Evolutionary conservation across 805 yeast species (phyloP).

Genomic region (Novakomyces olei): DNA sequence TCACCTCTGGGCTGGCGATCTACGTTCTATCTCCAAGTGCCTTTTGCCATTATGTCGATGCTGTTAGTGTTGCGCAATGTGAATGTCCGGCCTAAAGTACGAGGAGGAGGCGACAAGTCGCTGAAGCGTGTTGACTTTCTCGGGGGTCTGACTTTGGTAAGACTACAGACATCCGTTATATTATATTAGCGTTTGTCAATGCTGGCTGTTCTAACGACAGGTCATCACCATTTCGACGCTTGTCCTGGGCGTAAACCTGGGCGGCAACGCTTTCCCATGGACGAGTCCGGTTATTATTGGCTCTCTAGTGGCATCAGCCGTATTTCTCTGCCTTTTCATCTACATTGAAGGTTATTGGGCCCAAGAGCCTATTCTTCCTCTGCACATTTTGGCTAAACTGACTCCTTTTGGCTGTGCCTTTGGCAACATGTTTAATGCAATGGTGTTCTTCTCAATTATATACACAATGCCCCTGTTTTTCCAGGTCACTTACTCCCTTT

Average conservation of each 20-base stretch:
- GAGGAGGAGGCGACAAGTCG: conserved; percentile 22
- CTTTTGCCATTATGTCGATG: conserved; percentile 18
- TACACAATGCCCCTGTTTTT: conserved; percentile 54
- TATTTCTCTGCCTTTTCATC: conserved; percentile 21
- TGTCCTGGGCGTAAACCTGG: conserved; percentile 43
- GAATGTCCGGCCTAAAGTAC: conserved; percentile 7
- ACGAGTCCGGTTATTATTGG: conserved; percentile 21
- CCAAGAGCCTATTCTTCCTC: conserved; percentile 45
- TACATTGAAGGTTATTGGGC: conserved; percentile 31
- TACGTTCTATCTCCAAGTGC: conserved; percentile 21
- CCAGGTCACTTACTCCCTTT: conserved; percentile 28
- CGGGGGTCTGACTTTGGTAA: conserved; percentile 41
- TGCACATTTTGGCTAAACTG: conserved; percentile 31
- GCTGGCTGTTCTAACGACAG: too few relatives aligned
- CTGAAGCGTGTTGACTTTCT: conserved; percentile 39
- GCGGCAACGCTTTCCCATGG: conserved; percentile 34
- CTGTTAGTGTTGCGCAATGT: conserved; percentile 15
- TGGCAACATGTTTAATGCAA: conserved; percentile 47
- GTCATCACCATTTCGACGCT: conserved; percentile 36
- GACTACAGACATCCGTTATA: too few relatives aligned
- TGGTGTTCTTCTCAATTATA: conserved; percentile 39
- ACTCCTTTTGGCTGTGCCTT: conserved; percentile 45
- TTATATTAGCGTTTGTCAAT: too few relatives aligned
- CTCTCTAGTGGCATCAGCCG: conserved; percentile 17
- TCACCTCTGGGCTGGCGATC: conserved; percentile 67